A percentile compares a stretch with the other conserved stretches of the same genome.
Conservation (phyloP, 2,329 filamentous ascomycete genomes). For the Ceratocystis cacaofunesta region DNA sequence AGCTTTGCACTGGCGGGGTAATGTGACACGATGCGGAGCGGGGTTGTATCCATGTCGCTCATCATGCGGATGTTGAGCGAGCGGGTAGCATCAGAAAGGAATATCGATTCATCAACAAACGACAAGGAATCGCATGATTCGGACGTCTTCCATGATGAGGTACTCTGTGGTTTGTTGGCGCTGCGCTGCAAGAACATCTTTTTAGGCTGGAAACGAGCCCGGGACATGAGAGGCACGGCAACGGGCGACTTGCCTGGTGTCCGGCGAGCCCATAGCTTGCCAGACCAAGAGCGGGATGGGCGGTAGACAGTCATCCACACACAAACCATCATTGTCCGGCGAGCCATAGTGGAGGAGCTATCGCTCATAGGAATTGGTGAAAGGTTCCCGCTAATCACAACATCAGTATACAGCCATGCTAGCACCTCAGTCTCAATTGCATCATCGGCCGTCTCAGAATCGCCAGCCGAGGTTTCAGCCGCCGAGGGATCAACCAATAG, state of each 20-base stretch:
- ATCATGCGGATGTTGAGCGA: slow-evolving; percentile 12
- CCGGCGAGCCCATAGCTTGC: slow-evolving; percentile 14
- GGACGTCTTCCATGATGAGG: slow-evolving; percentile 3
- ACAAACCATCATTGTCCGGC: slow-evolving; percentile 18
- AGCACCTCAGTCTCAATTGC: slow-evolving; percentile 16
- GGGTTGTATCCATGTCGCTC: slow-evolving; percentile 10
- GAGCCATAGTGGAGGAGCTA: slow-evolving; percentile 6
- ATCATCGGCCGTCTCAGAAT: neutral
- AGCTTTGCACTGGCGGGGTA: slow-evolving; percentile 15
- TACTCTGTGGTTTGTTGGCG: neutral
- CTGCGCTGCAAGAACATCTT: slow-evolving; percentile 18
- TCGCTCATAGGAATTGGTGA: slow-evolving; percentile 6
- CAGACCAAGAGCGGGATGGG: slow-evolving; percentile 7
- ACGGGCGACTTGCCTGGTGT: slow-evolving; percentile 15
- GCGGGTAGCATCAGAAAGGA: neutral
- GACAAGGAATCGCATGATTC: neutral
- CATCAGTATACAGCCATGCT: slow-evolving; percentile 18
- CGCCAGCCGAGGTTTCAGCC: neutral
- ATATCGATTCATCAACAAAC: neutral
- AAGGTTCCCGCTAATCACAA: slow-evolving; percentile 12
- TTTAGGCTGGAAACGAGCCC: slow-evolving; percentile 15
- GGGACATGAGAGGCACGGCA: slow-evolving; percentile 17
- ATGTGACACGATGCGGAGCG: slow-evolving; percentile 16
- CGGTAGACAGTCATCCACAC: slow-evolving; percentile 18
- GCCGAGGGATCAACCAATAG: slow-evolving; percentile 16